Base-by-base conservation (phyloP, 1,284 basidiomycete genomes). In the Singerocomus rubriflavus region DNA sequence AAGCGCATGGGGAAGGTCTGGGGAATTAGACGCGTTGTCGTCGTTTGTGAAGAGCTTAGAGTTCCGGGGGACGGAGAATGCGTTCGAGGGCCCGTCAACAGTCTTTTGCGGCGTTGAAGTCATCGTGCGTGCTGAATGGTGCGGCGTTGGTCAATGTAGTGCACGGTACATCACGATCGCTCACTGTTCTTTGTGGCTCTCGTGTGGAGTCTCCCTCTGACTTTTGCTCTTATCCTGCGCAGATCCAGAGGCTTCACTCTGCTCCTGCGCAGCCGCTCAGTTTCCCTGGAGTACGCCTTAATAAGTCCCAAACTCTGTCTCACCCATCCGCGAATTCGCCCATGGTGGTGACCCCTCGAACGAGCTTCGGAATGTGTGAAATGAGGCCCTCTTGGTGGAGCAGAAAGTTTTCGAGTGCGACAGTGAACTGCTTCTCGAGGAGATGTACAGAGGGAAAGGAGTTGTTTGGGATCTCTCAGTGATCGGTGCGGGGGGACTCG, bases 231-330 rank as follows among this genome's bases (percentile, higher is more conserved):
- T 51, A 26, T 7, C 36, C 59, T 53, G 43, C 10, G 51, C 53
- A 2, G 57, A 54, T 44, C 67, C 67, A 44, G 70, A 69, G 32
- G 73, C 65, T 52, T 77, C 76, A 8, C 52, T 62, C 34, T 80
- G 79, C 59, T 86, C 83, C 57, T 80, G 78, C 42, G 77, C 77
- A 25, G 78, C 81, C 6, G 80, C 76, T 83, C 84, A 87, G 64
- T 89, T 89, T 54, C 87, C 71, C 67, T 89, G n/a, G n/a, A n/a
- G n/a, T 91, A 57, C 82, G 76, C 46, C 79, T 56, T 78, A 75
- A 57, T 88, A 85, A 47, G 88, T 80, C 52, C 82, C 81, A 14
- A 78, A 73, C 56, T 76, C 77, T 6, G 72, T 71, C 32, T 70
- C 73, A 11, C 72, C 73, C 46, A 82, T 65, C 81, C 26, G 77